Percentiles rank a stretch among this genome's conserved stretches.
Conservation (phyloP, 2,329 filamentous ascomycete species). For the Penicillium digitatum region DNA sequence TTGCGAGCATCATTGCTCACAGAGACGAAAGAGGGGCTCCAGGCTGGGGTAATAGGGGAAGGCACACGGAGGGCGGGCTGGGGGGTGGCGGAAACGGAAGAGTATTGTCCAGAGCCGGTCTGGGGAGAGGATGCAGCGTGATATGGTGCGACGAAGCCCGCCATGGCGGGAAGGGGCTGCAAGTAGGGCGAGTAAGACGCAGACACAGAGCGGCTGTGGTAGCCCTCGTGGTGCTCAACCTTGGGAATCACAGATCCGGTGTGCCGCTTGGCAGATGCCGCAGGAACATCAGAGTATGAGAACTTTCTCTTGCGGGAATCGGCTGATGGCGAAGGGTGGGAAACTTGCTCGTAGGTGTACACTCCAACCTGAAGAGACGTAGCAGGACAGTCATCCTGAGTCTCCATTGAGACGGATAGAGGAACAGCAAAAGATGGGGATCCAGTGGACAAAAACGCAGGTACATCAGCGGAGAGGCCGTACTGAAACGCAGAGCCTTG, state of each 20-base stretch:
- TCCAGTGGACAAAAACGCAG: conserved; percentile 58
- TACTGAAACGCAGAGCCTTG: conserved; percentile 64
- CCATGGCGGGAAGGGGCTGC: conserved; percentile 46
- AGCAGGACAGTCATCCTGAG: conserved; percentile 50
- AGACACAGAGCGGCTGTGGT: conserved; percentile 48
- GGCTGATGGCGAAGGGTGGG: conserved; percentile 38
- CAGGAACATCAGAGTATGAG: conserved; percentile 46
- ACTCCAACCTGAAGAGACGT: conserved; percentile 55
- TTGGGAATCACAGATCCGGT: conserved; percentile 48
- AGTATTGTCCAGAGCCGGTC: conserved; percentile 42
- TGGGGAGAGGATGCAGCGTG: conserved; percentile 41
- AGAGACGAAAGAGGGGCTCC: conserved; percentile 48
- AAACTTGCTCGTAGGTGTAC: conserved; percentile 57
- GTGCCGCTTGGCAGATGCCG: conserved; percentile 46
- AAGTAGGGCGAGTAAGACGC: conserved; percentile 50
- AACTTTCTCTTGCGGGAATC: conserved; percentile 56
- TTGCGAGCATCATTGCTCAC: conserved; percentile 45
- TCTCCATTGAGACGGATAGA: conserved; percentile 58
- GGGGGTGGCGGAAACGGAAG: conserved; percentile 37
- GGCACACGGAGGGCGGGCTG: conserved; percentile 47
- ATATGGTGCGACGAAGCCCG: conserved; percentile 39
- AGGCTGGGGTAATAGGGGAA: conserved; percentile 47
- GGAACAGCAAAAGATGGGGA: conserved; percentile 55
- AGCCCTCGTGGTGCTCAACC: conserved; percentile 50
- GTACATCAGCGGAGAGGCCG: conserved; percentile 67